A percentile compares a stretch with the other conserved stretches of the same genome.
Evolutionary conservation across 1,284 basidiomycete genomes (phyloP).

Genomic region (Cryptococcus hybrid): DNA sequence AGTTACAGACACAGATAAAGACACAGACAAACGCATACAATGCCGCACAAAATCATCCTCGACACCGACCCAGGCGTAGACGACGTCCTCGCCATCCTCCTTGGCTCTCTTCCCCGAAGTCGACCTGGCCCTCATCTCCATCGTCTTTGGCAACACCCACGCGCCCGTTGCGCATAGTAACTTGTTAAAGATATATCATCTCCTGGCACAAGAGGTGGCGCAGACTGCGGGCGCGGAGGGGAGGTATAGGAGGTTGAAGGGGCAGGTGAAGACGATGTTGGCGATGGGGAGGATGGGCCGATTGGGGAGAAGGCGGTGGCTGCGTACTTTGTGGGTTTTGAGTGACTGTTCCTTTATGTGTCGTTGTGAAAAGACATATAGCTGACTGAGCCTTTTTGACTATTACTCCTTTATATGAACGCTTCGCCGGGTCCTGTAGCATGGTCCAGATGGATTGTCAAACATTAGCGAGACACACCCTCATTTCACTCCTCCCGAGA

Average conservation of each 20-base stretch:
- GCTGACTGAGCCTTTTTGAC: neutral
- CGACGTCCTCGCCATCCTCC: conserved; percentile 70
- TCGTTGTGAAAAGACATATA: too few relatives aligned
- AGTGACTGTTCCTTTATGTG: too few relatives aligned
- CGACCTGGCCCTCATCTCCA: conserved; percentile 20
- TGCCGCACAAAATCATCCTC: conserved; percentile 44
- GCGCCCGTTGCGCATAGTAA: conserved; percentile 57
- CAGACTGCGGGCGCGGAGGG: conserved; percentile 57
- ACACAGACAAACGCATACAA: neutral
- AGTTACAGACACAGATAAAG: too few relatives aligned
- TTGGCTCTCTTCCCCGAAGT: too few relatives aligned
- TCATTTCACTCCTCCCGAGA: conserved; percentile 65
- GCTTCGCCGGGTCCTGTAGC: conserved; percentile 27
- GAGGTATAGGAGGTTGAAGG: conserved; percentile 65
- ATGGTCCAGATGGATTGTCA: conserved; percentile 74
- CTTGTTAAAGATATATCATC: conserved; percentile 73
- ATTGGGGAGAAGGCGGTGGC: conserved; percentile 74
- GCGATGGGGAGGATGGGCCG: conserved; percentile 65
- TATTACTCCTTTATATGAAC: neutral
- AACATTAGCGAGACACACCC: conserved; percentile 70
- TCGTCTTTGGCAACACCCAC: conserved; percentile 76
- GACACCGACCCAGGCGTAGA: conserved; percentile 69
- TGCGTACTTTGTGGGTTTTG: conserved; percentile 65
- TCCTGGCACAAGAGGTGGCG: conserved; percentile 64
- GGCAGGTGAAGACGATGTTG: conserved; percentile 58